Evolutionary conservation across 2,329 filamentous ascomycete species (phyloP), one percentile per base, ranked within the genome.

Genomic region (Nemania serpens): DNA sequence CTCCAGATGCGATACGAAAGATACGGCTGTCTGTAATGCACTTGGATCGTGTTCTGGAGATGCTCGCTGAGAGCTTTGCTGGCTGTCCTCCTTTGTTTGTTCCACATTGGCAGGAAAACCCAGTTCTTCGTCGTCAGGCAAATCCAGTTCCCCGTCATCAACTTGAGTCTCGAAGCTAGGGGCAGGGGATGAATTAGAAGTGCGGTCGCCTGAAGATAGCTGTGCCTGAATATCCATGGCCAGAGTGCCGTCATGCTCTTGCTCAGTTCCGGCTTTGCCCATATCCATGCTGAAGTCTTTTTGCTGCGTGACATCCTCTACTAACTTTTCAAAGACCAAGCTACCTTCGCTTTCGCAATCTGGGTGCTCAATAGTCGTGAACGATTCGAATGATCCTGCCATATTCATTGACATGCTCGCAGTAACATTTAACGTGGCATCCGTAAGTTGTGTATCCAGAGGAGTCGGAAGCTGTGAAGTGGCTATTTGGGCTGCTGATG

Each of bases 1-100:
- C 42, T 70, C 68, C 66, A 71, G 71, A 36, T 70, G 67, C 15
- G 70, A 69, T 48, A 45, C 45, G 50, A 71, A 70, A 18, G 64
- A 68, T 22, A 46, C 10, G n/a, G 47, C 59, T 37, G 51, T 43
- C 51, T 52, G 60, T 29, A 64, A 46, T 52, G 46, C 9, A 37
- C 25, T 37, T 46, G 59, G 17, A 53, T 39, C 3, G 9, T 17
- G 34, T 17, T 46, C 33, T 41, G 42, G 29, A 39, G 48, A 48
- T 12, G n/a, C 3, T 5, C 29, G 43, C 4, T 12, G 56, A 33
- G 33, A 37, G 25, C 12, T n/a, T n/a, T n/a, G n/a, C 13, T 53
- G 56, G 45, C 10, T 22, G 12, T 55, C 50, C 17, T 51, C 15
- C 6, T 36, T 17, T n/a, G 47, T 53, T 46, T 63, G 37, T 20